Evolutionary conservation across 1,284 basidiomycete species (phyloP), one percentile per base, ranked within the genome.

Genomic region (Puccinia horiana): DNA sequence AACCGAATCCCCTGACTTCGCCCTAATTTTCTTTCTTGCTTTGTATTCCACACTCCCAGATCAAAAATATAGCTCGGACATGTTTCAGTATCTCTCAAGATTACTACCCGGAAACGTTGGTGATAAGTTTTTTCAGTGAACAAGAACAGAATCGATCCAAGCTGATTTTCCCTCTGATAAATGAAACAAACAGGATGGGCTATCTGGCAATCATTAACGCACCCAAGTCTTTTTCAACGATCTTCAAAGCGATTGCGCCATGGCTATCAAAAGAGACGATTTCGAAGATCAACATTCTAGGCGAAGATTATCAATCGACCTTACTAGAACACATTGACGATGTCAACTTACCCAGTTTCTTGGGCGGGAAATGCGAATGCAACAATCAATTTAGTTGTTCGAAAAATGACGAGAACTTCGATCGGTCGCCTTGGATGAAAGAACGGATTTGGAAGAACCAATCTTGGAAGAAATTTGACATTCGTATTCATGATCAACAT

Each of bases 61-160:
- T 83, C 29, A 83, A 83, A 73, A 72, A 56, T 20, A 67, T 83
- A 56, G 83, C 83, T 47, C 44, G 78, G 58, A 61, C 42, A n/a
- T 77, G 81, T 42, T 83, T 83, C 35, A 54, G 61, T 14, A 75
- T 83, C 29, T 82, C 83, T 37, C 83, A 83, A 79, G 81, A 82
- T 82, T 83, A 83, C 61, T 83, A 83, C 26, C 82, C 77, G 3
- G 77, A 81, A 75, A 81, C 77, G 78, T 81, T 20, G 20, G 72
- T 70, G 47, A 49, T 23, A 26, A 52, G 40, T 18, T 67, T 26
- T 58, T 54, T 54, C 70, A 35, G 40, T 16, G 47, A 35, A 52
- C 9, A 73, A 29, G 12, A 20, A 56, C 12, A 49, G 44, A 54
- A 52, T 20, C 12, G 26, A 42, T 32, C n/a, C 63, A 32, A 37